Conservation (phyloP, 73 alveolate genomes). For the Paramecium sexaurelia region DNA sequence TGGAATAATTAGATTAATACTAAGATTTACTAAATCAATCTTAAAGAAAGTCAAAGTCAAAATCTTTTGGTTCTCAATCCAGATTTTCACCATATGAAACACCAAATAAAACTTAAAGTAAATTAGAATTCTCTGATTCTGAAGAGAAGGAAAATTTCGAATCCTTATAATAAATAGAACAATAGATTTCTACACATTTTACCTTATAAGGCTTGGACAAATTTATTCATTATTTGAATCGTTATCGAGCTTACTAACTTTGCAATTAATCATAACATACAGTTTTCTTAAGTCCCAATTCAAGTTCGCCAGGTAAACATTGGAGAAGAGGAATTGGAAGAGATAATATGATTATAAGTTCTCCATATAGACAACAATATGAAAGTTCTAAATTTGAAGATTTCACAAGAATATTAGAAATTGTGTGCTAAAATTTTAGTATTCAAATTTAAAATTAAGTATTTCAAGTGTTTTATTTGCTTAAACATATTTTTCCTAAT, state of each 20-base stretch:
- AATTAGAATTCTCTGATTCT: slow-evolving; percentile 36
- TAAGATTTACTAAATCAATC: slow-evolving; percentile 30
- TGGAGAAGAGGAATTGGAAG: slow-evolving; percentile 64
- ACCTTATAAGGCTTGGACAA: neutral
- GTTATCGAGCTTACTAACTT: slow-evolving; percentile 28
- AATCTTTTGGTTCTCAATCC: slow-evolving; percentile 28
- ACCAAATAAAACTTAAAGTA: slow-evolving; percentile 35
- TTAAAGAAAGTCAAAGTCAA: slow-evolving; percentile 9
- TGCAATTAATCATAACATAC: neutral
- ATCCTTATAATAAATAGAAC: neutral
- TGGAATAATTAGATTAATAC: neutral
- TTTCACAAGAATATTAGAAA: neutral
- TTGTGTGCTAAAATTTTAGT: neutral
- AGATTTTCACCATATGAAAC: slow-evolving; percentile 35
- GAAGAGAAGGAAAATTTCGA: slow-evolving; percentile 20
- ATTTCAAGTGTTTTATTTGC: neutral
- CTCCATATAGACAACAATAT: slow-evolving; percentile 1
- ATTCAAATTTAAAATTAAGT: neutral
- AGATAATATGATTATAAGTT: slow-evolving; percentile 39
- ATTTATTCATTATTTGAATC: slow-evolving; percentile 34
- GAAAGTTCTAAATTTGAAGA: slow-evolving; percentile 43
- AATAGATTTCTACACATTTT: neutral
- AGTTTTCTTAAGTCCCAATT: slow-evolving; percentile 44
- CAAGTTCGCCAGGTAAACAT: slow-evolving; percentile 52
- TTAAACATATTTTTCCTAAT: slow-evolving; percentile 46